phyloP scores from a whole-genome alignment of 1,284 basidiomycete species.

The Rhodotorula sp. region DNA sequence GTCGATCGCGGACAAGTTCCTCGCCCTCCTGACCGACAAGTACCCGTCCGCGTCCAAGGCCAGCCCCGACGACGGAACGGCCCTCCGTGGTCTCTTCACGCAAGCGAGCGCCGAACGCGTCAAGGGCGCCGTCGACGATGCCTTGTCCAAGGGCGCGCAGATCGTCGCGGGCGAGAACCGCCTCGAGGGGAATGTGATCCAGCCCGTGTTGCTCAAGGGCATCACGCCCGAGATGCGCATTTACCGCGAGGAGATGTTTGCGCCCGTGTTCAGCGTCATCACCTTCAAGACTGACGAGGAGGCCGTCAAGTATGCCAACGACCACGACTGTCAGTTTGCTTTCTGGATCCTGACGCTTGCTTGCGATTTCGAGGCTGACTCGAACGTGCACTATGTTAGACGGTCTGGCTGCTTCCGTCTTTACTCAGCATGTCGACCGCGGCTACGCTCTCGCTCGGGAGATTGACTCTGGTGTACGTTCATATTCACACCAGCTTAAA shows the following conservation, averaged over 20 bases:
- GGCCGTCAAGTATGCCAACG: constrained; percentile 46
- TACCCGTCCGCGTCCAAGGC: constrained; percentile 19
- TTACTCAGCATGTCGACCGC: constrained; percentile 26
- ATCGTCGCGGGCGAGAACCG: constrained; percentile 56
- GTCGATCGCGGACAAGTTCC: constrained; percentile 40
- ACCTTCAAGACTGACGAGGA: constrained; percentile 41
- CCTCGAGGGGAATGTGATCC: constrained; percentile 52
- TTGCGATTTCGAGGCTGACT: neutral
- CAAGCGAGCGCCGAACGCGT: constrained; percentile 57
- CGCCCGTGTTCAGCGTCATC: constrained; percentile 54
- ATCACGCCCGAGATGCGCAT: constrained; percentile 55
- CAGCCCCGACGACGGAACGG: constrained; percentile 16
- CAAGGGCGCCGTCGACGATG: constrained; percentile 57
- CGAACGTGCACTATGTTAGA: neutral
- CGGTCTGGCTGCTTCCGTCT: constrained; percentile 46
- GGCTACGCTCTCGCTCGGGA: constrained; percentile 8
- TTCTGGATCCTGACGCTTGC: too few species aligned
- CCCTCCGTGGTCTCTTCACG: constrained; percentile 54
- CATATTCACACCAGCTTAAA: too few species aligned
- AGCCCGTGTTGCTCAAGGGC: constrained; percentile 58
- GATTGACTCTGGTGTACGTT: constrained; percentile 41
- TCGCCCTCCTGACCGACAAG: constrained; percentile 22
- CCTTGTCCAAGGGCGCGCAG: constrained; percentile 57
- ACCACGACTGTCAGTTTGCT: constrained; percentile 28
- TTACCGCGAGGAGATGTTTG: constrained; percentile 58